phyloP scores from a whole-genome alignment of 2,329 filamentous ascomycete genomes.

The Pleurostoma richardsiae region DNA sequence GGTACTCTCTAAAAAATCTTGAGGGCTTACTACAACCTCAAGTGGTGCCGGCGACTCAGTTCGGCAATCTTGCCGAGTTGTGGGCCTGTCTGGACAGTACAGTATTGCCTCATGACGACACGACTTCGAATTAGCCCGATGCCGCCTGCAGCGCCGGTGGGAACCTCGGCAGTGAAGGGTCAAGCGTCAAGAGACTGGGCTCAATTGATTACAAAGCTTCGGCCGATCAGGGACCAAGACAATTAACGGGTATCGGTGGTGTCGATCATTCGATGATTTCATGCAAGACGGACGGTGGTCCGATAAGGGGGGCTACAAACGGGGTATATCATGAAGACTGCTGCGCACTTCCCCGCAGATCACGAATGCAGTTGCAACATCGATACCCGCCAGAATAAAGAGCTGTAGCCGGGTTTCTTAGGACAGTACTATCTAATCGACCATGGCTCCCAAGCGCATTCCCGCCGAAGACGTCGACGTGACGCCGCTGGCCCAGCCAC shows the following conservation, averaged over 20 bases:
- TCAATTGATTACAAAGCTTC: neutral
- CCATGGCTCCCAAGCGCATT: constrained; percentile 6
- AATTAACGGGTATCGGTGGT: neutral
- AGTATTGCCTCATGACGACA: neutral
- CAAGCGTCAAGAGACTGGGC: neutral
- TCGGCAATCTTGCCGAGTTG: too few species aligned
- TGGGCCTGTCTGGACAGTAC: too few species aligned
- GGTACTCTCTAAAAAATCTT: too few species aligned
- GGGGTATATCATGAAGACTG: neutral
- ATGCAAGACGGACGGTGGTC: neutral
- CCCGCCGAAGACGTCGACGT: constrained; percentile 15
- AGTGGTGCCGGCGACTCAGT: too few species aligned
- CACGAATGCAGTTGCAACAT: neutral
- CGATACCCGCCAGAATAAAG: too few species aligned
- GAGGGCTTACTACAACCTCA: too few species aligned
- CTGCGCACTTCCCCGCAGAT: neutral
- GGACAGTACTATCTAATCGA: neutral
- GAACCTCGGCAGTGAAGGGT: neutral
- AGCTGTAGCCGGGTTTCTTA: neutral
- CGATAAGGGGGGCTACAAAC: neutral
- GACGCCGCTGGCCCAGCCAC: constrained; percentile 34
- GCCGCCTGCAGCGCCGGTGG: too few species aligned
- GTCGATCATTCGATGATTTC: neutral
- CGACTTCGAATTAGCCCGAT: neutral
- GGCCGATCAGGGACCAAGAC: neutral